Conservation (phyloP, 2,329 filamentous ascomycete species). For the Fusarium vanettenii region DNA sequence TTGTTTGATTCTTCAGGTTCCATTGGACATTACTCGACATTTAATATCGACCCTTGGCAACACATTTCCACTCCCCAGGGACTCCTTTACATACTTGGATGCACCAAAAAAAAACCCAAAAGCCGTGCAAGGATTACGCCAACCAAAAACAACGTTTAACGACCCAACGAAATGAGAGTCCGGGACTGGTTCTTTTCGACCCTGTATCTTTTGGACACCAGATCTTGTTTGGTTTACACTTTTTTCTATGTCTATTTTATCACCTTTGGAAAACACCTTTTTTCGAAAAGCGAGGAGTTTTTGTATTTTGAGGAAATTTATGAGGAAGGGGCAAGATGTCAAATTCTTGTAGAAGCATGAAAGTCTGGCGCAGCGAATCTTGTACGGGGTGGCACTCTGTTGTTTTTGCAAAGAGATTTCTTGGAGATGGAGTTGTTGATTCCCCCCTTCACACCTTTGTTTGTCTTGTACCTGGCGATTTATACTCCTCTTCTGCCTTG, state of each 20-base stretch:
- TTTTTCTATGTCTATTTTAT: conserved; percentile 31
- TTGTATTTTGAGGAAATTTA: conserved; percentile 39
- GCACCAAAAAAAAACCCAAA: conserved; percentile 13
- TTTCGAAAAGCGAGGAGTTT: conserved; percentile 45
- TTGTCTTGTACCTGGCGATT: conserved; percentile 9
- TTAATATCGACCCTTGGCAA: conserved; percentile 38
- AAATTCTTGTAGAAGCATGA: conserved; percentile 44
- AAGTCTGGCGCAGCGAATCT: conserved; percentile 42
- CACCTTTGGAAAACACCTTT: conserved; percentile 16
- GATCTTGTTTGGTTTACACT: conserved; percentile 7
- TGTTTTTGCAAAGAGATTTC: conserved; percentile 29
- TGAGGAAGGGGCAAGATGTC: conserved; percentile 41
- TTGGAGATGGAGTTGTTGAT: conserved; percentile 36
- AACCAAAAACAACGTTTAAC: conserved; percentile 36
- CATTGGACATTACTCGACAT: conserved; percentile 35
- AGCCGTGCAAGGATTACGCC: conserved; percentile 37
- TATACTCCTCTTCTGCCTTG: conserved; percentile 9
- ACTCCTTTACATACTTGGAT: conserved; percentile 17
- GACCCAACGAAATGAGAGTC: conserved; percentile 42
- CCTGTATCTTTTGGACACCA: conserved; percentile 33
- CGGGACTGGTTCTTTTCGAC: conserved; percentile 36
- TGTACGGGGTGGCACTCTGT: conserved; percentile 22
- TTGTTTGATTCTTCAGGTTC: conserved; percentile 32
- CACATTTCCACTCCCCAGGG: conserved; percentile 3
- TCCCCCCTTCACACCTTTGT: conserved; percentile 5